Conservation (phyloP, 768 basidiomycete species). For the Piloderma croceum region DNA sequence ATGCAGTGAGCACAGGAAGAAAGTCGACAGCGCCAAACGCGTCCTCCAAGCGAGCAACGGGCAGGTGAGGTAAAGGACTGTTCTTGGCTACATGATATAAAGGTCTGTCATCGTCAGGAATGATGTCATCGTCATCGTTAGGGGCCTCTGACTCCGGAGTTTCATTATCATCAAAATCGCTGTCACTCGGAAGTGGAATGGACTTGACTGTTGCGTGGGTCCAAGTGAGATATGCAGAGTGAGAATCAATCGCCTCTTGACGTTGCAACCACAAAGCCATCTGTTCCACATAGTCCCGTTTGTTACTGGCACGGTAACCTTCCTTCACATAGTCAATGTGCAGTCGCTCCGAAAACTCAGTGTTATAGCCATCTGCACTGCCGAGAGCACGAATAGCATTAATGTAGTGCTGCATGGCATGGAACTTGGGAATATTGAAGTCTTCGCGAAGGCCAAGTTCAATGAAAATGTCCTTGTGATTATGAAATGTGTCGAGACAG, state of each 20-base stretch:
- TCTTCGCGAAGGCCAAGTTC: slow-evolving; percentile 14
- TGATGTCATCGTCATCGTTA: no score
- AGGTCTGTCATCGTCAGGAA: no score
- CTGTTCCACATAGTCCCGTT: slow-evolving; percentile 5
- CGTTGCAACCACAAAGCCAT: slow-evolving; percentile 11
- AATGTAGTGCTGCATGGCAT: slow-evolving; percentile 10
- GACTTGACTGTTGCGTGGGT: no score
- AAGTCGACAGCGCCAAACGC: background rate
- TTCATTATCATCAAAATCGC: no score
- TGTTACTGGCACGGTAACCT: slow-evolving; percentile 8
- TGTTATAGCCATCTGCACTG: slow-evolving; percentile 15
- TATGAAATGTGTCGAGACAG: slow-evolving; percentile 23
- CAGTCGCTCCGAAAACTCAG: slow-evolving; percentile 17
- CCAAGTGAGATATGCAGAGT: background rate
- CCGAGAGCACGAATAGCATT: slow-evolving; percentile 8
- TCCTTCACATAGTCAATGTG: slow-evolving; percentile 30
- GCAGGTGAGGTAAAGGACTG: no score
- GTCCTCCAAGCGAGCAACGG: no score
- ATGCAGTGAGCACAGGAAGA: slow-evolving; percentile 4
- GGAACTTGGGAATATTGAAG: slow-evolving; percentile 14
- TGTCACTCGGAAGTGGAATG: no score
- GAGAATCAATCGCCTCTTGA: slow-evolving; percentile 6
- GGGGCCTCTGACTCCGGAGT: no score
- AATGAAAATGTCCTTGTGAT: slow-evolving; percentile 25
- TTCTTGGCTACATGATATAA: no score